Evolutionary conservation across 306 rosid genomes (phyloP).

Genomic region (Casuarina equisetifolia): DNA sequence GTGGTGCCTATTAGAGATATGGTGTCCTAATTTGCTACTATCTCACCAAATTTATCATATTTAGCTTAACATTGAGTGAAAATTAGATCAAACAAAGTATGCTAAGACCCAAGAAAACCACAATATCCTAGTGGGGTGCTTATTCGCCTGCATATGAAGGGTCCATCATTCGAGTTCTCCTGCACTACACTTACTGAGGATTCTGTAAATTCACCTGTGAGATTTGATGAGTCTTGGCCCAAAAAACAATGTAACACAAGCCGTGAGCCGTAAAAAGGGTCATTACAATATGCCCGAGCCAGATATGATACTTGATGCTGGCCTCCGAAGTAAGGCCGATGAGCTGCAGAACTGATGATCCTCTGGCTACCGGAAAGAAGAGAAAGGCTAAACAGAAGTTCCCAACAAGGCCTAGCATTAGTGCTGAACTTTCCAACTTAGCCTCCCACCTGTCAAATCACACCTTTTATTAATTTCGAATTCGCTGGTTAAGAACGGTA

Average conservation of each 20-base stretch:
- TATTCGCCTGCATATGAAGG: no score
- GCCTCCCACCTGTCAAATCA: conserved; percentile 50
- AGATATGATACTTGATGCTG: conserved; percentile 53
- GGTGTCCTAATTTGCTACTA: no score
- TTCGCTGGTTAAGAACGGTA: no score
- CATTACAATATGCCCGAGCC: conserved; percentile 54
- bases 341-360: conserved; percentile 50
- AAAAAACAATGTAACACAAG: conserved; percentile 37
- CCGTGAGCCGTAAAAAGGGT: conserved; percentile 48
- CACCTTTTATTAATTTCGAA: neutral
- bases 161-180: no score
- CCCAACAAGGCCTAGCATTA: conserved; percentile 50
- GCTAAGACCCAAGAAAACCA: no score
- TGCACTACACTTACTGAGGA: no score
- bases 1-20: no score
- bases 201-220: conserved; percentile 28
- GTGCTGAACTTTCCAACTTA: conserved; percentile 42
- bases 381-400: conserved; percentile 46
- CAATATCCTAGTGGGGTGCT: no score
- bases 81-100: no score
- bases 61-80: no score
- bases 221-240: conserved; percentile 45
- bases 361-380: conserved; percentile 56
- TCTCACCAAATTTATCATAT: no score
- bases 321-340: conserved; percentile 56